Evolutionary conservation across 83 land plant genomes (phyloP).

Genomic region (Larix sibirica): DNA sequence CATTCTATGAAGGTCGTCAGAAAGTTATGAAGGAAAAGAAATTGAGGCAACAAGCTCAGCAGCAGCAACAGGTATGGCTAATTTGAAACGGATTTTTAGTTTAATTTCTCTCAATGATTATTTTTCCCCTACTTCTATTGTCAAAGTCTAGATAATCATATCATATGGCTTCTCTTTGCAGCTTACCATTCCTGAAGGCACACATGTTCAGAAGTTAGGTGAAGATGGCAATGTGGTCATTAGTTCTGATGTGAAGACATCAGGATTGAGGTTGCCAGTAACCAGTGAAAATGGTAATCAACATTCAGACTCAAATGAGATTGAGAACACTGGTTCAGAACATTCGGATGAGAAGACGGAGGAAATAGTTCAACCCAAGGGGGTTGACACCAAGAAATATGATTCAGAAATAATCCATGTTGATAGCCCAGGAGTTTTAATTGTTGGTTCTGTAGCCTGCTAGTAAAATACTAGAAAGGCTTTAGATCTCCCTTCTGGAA

Average conservation of each 20-base stretch:
- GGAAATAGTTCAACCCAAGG: background rate
- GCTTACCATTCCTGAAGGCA: background rate
- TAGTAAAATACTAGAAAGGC: background rate
- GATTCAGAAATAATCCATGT: background rate
- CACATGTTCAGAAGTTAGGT: background rate
- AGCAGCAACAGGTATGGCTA: slow-evolving; percentile 1
- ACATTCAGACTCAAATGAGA: background rate
- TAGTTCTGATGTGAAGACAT: background rate
- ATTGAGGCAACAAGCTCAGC: slow-evolving; percentile 27
- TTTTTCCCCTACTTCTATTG: background rate
- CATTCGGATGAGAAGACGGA: background rate
- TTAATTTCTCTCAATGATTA: no score
- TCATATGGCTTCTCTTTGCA: background rate
- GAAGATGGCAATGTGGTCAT: background rate
- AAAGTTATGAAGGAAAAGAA: slow-evolving; percentile 54
- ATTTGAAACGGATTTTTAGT: background rate
- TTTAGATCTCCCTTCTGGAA: background rate
- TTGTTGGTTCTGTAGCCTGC: slow-evolving; percentile 4
- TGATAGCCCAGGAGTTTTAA: no score
- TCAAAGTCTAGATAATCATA: background rate
- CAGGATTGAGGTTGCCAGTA: slow-evolving; percentile 4
- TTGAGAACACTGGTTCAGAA: background rate
- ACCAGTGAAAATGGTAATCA: background rate
- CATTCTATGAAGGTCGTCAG: slow-evolving; percentile 57
- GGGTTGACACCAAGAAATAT: background rate